These are phyloP conservation scores for Kazachstania taianensis DNA, from an alignment of 805 yeast species.

Conservation along the genomic window DNA sequence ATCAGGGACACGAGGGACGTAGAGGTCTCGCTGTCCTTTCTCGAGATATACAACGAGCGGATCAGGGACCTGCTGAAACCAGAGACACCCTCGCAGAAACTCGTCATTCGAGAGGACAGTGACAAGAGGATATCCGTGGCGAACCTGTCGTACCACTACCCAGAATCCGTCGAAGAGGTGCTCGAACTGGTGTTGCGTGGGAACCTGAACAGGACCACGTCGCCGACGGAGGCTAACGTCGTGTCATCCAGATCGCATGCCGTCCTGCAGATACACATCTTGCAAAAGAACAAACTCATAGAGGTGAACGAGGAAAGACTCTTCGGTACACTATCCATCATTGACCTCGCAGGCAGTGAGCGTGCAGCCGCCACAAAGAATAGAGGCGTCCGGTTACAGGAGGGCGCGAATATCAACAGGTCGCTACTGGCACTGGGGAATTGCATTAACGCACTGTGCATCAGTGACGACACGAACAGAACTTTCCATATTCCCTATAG, in stretches of 20 bases:
- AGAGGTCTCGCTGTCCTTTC: conserved; percentile 58
- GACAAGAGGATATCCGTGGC: conserved; percentile 54
- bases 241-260: conserved; percentile 92
- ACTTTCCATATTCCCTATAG: conserved; percentile 75
- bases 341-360: conserved; percentile 93
- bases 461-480: conserved; percentile 45
- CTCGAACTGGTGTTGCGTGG: conserved; percentile 70
- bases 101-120: conserved; percentile 63
- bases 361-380: conserved; percentile 85
- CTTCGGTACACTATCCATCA: conserved; percentile 73
- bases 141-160: conserved; percentile 55
- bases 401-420: conserved; percentile 89
- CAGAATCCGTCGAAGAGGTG: conserved; percentile 56
- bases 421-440: conserved; percentile 85
- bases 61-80: conserved; percentile 71
- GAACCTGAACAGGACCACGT: conserved; percentile 65
- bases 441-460: conserved; percentile 87
- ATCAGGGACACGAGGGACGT: conserved; percentile 44
- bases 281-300: conserved; percentile 44
- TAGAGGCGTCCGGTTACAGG: conserved; percentile 68
- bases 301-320: conserved; percentile 59
- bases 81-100: conserved; percentile 34
- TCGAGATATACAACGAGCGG: conserved; percentile 88
- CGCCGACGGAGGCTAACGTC: conserved; percentile 85
- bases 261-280: conserved; percentile 70